A percentile compares a stretch with the other conserved stretches of the same genome.
Conservation (phyloP, 2,329 filamentous ascomycete genomes). For the Alternaria brassicae region DNA sequence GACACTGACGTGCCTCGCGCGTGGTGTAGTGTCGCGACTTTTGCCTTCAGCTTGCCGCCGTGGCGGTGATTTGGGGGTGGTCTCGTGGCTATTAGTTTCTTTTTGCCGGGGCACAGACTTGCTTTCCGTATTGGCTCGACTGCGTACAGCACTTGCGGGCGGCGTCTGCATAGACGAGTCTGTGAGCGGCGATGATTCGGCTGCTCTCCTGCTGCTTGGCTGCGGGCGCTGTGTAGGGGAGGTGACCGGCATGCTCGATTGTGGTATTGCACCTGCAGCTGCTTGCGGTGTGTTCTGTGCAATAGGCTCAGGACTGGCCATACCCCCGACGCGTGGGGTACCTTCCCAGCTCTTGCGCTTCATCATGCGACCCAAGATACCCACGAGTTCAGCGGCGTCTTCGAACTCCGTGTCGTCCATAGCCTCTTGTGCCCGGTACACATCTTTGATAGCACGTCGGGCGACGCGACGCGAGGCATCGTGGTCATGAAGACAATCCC, state of each 20-base stretch:
- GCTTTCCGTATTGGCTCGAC: conserved; percentile 39
- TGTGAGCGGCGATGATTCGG: conserved; percentile 36
- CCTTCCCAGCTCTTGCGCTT: conserved; percentile 63
- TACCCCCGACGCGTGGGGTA: conserved; percentile 44
- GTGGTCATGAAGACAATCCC: conserved; percentile 87
- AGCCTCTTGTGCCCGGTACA: conserved; percentile 88
- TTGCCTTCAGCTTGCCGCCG: conserved; percentile 35
- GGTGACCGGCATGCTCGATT: conserved; percentile 13
- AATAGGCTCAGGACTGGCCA: conserved; percentile 40
- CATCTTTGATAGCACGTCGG: conserved; percentile 82
- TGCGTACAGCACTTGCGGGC: conserved; percentile 28
- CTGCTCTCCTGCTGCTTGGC: conserved; percentile 32
- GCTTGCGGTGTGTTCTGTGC: conserved; percentile 24
- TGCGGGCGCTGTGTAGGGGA: conserved; percentile 32
- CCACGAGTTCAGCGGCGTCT: conserved; percentile 87
- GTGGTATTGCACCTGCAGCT: conserved; percentile 15
- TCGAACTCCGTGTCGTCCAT: conserved; percentile 96
- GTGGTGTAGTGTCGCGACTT: conserved; percentile 45
- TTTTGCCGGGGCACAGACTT: conserved; percentile 33
- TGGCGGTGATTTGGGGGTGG: conserved; percentile 34
- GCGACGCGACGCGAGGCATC: conserved; percentile 79
- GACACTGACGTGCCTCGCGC: conserved; percentile 37
- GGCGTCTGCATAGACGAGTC: conserved; percentile 30
- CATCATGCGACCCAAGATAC: conserved; percentile 86
- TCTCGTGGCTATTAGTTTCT: conserved; percentile 33